A percentile compares a stretch with the other conserved stretches of the same genome.
phyloP scores from a whole-genome alignment of 2,329 filamentous ascomycete species.

The Sclerotinia borealis region DNA sequence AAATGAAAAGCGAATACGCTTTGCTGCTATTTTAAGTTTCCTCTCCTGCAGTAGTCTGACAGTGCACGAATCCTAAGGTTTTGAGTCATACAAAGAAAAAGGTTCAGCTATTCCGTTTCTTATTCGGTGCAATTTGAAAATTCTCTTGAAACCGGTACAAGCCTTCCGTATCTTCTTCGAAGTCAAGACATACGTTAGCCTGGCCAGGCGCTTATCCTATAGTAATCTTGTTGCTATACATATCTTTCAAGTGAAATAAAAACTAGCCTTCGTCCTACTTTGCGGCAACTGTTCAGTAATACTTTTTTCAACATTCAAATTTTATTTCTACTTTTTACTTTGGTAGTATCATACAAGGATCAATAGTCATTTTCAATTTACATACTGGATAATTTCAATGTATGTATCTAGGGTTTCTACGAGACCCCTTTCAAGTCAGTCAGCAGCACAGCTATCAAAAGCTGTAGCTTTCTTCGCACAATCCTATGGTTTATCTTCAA shows the following conservation, averaged over 20 bases:
- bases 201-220: not conserved
- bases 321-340: not conserved
- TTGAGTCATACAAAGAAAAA: not conserved
- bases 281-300: not conserved
- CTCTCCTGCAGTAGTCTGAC: not conserved
- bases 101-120: not conserved
- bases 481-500: conserved; percentile 15
- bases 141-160: not conserved
- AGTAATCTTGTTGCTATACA: not conserved
- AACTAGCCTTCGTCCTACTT: not conserved
- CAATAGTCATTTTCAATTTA: not conserved
- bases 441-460: conserved; percentile 26
- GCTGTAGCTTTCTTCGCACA: conserved; percentile 24
- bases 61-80: not conserved
- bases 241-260: conserved; percentile 3
- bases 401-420: conserved; percentile 25
- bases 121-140: not conserved
- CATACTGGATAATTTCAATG: conserved; percentile 19
- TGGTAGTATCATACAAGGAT: not conserved
- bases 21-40: not conserved
- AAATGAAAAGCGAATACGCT: not conserved
- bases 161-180: conserved; percentile 4
- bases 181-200: not conserved
- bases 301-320: not conserved
- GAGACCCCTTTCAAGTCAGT: conserved; percentile 23